Conservation (phyloP, 768 basidiomycete genomes). For the Lepiota venenata region DNA sequence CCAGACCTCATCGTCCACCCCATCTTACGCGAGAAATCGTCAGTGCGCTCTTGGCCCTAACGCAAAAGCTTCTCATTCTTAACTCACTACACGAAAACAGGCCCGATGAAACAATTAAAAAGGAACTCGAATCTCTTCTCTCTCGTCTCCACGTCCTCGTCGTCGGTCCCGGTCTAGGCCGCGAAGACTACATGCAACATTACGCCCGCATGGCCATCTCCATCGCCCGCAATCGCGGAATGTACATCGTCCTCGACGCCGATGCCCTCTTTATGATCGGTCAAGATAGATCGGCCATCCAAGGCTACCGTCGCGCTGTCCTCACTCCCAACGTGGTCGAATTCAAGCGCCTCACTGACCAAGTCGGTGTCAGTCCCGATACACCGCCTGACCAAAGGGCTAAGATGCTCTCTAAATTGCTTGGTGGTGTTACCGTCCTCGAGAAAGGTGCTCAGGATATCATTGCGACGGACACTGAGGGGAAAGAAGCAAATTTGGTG, state of each 20-base stretch:
- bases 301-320: slow-evolving; percentile 84
- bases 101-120: slow-evolving; percentile 41
- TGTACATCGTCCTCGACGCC: slow-evolving; percentile 94
- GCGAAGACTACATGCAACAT: slow-evolving; percentile 85
- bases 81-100: slow-evolving; percentile 27
- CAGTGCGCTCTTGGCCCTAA: slow-evolving; percentile 20
- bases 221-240: slow-evolving; percentile 67
- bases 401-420: slow-evolving; percentile 59
- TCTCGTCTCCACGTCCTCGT: slow-evolving; percentile 89
- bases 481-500: slow-evolving; percentile 42
- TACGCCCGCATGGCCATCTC: slow-evolving; percentile 75
- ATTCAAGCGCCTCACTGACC: slow-evolving; percentile 80
- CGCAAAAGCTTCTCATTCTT: not conserved
- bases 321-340: slow-evolving; percentile 95
- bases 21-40: slow-evolving; percentile 72
- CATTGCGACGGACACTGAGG: slow-evolving; percentile 74
- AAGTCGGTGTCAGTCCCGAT: slow-evolving; percentile 58
- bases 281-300: slow-evolving; percentile 66
- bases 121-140: slow-evolving; percentile 64
- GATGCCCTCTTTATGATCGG: slow-evolving; percentile 87
- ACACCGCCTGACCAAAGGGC: slow-evolving; percentile 57
- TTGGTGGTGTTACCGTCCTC: slow-evolving; percentile 88
- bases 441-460: slow-evolving; percentile 86
- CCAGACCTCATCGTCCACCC: slow-evolving; percentile 98
- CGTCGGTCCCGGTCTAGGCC: slow-evolving; percentile 92